A percentile compares a stretch with the other conserved stretches of the same genome.
Evolutionary conservation across 139 green algal genomes (phyloP).

Genomic region (Eudorina sp.): DNA sequence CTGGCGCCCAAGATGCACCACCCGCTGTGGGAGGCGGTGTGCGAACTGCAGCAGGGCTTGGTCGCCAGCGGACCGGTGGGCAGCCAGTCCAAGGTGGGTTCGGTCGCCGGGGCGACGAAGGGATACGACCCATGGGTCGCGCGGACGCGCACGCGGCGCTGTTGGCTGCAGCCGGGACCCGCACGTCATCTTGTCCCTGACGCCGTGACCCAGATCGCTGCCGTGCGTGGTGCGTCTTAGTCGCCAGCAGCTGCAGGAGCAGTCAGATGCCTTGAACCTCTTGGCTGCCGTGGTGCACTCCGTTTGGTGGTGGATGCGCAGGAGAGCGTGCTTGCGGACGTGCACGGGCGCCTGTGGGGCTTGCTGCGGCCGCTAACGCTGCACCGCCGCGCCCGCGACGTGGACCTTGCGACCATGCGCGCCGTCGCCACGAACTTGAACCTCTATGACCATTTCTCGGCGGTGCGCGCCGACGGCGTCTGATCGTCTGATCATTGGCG

Average conservation of each 20-base stretch:
- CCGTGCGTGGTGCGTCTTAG: too few relatives aligned
- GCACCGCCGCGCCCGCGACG: conserved; percentile 6
- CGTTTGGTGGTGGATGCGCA: too few relatives aligned
- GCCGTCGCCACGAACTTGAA: conserved; percentile 16
- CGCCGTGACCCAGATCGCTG: too few relatives aligned
- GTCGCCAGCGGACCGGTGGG: conserved; percentile 1
- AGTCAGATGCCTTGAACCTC: too few relatives aligned
- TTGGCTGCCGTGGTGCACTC: too few relatives aligned
- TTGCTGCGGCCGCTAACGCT: conserved; percentile 43
- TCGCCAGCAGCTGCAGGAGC: too few relatives aligned
- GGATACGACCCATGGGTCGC: too few relatives aligned
- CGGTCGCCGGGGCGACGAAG: neutral
- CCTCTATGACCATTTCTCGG: conserved; percentile 47
- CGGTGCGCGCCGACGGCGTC: neutral
- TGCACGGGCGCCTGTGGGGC: conserved; percentile 18
- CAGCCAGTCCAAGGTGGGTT: conserved; percentile 5
- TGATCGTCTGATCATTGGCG: neutral
- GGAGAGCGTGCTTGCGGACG: neutral
- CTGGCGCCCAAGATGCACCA: conserved; percentile 20
- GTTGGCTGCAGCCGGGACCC: too few relatives aligned
- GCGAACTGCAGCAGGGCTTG: conserved; percentile 19
- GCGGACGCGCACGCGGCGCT: too few relatives aligned
- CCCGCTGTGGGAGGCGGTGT: conserved; percentile 30
- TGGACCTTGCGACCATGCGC: conserved; percentile 13
- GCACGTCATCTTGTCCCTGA: too few relatives aligned